These are phyloP conservation scores for Takakia lepidozioides DNA, from an alignment of 225 moss, liverwort and hornwort genomes.

Conservation along the genomic window DNA sequence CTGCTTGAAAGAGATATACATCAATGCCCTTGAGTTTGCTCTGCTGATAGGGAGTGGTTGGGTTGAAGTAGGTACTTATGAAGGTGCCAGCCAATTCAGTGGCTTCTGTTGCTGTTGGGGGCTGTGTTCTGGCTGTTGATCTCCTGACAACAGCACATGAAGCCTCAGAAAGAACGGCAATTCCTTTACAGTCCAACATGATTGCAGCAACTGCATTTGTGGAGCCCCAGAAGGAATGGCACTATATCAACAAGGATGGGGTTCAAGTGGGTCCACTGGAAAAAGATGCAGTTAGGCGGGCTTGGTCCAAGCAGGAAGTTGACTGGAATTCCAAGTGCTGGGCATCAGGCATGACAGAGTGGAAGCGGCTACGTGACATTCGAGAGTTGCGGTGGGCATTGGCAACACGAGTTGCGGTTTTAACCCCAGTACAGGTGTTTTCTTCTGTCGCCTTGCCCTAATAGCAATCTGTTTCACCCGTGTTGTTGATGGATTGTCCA, in stretches of 20 bases:
- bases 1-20: no score
- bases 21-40: no score
- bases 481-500: no score
- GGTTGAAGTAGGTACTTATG: constrained; percentile 63
- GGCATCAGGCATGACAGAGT: constrained; percentile 89
- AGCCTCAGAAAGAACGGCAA: constrained; percentile 86
- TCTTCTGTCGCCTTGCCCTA: no score
- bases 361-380: constrained; percentile 85
- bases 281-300: constrained; percentile 84
- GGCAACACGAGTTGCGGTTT: constrained; percentile 68
- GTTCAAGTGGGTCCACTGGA: constrained; percentile 74
- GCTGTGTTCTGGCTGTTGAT: constrained; percentile 85
- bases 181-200: constrained; percentile 87
- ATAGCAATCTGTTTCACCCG: no score
- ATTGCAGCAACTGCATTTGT: constrained; percentile 88
- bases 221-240: constrained; percentile 94
- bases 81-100: constrained; percentile 74
- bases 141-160: constrained; percentile 91
- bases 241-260: constrained; percentile 69
- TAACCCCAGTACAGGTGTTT: constrained; percentile 86
- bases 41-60: no score
- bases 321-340: constrained; percentile 91
- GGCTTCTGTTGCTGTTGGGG: constrained; percentile 82
- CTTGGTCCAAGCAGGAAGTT: constrained; percentile 82
- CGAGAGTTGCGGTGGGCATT: constrained; percentile 89